Base-by-base conservation (phyloP, 2,329 filamentous ascomycete genomes). In the Cladobotryum mycophilum region DNA sequence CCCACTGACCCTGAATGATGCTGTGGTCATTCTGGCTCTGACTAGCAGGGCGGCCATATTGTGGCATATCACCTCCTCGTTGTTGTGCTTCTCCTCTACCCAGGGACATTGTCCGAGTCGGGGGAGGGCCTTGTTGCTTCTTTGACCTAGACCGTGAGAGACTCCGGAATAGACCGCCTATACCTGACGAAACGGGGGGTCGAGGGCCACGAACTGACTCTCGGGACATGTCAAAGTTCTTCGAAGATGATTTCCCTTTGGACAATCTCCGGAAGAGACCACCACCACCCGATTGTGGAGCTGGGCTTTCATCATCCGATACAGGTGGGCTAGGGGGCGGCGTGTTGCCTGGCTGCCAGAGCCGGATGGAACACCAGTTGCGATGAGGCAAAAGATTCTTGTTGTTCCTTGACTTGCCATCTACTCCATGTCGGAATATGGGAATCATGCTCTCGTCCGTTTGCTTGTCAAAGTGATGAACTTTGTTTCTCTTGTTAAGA, bases 381-480 rank as follows among this genome's bases (percentile, higher is more conserved):
- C 93, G 81, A 53, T 93, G 86, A 17, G 91, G 91, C 9, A 97
- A 75, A 2, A 99, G 75, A 53, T 85, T 84, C 62, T 89, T 95
- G 67, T 99, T 99, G 69, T 96, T 97, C 55, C 93, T 81, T 17
- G 84, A 78, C 67, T 89, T 95, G 38, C 89, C 88, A 61, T 96
- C 90, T 1, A 96, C 89, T 57, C 95, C 93, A 51, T 89, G 83
- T 1, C 79, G 81, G 66, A 99, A 99, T 54, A 99, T 83, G 0
- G 92, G 89, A 41, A 97, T 93, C 88, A 99, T 95, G 67, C 89
- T 84, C 68, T 99, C 93, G 51, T 97, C 89, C 0, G 93, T 99
- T 50, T 91, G 75, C 53, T 77, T 76, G 65, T 86, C 82, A 51
- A 86, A 81, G 59, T 86, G 82, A 58, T 86, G 83, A 2, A 86